Base-by-base conservation (phyloP, 2,329 filamentous ascomycete genomes). In the Knoxdaviesia proteae region DNA sequence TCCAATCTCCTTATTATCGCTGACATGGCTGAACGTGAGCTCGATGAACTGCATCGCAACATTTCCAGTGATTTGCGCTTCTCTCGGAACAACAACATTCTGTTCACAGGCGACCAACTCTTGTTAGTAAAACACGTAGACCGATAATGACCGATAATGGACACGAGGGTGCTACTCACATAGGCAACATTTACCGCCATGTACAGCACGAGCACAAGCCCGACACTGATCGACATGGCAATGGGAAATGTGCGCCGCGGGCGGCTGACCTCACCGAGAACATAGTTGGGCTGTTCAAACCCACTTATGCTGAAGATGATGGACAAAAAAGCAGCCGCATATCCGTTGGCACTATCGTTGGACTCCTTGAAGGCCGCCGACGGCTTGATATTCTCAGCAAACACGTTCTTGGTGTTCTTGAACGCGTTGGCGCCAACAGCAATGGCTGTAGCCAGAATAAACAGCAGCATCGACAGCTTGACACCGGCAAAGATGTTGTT, bases 401-500 rank as follows among this genome's bases (percentile, higher is more conserved):
- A 52, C 5, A 50, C 44, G 9, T 55, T 57, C 5, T 43, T 5
- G 6, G 50, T 52, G 2, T 39, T 38, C 7, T 52, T 44, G 5
- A 56, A 41, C 4, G 52, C 55, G 6, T 52, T 51, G 0, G 50
- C 54, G 1, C 48, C 53, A 3, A 60, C 58, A 7, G 54, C 49
- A 11, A 58, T 54, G 10, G 58, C 54, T 6, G 53, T 50, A 6
- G 53, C 44, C 10, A 60, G 51, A 42, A 72, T 65, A 7, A 62
- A 52, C 1, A 69, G 43, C 2, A 73, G 57, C 2, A 70, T 60
- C 39, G 56, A 49, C 3, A 69, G 51, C 47, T 73, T 73, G 45
- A 68, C 48, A 3, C 62, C 51, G 4, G 68, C 68, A 33, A 72
- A 55, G n/a, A 59, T 30, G 46, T 71, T 71, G 50, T 67, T 69